Evolutionary conservation across 1,139 yeast genomes (phyloP), one percentile per base, ranked within the genome.

Genomic region (Candida pseudoviswanathii): DNA sequence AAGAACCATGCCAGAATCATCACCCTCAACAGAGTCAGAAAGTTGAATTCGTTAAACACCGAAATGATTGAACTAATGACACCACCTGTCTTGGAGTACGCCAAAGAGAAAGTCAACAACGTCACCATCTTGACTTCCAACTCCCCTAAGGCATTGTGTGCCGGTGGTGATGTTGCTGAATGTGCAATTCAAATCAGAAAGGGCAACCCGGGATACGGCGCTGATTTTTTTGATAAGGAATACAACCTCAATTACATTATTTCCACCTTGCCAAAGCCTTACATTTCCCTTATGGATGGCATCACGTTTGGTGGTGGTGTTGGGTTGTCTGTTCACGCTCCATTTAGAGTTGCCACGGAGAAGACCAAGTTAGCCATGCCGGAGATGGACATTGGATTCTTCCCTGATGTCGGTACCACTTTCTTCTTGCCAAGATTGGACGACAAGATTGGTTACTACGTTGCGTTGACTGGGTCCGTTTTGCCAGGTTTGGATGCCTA

Each of bases 221-320:
- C 84, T 38, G 80, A 80, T 53, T 89, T 88, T 67, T 94, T 94
- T 72, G 82, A 82, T 55, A 68, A 77, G 53, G 99, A 94, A 70
- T 94, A 94, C 71, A 82, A 85, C 54, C 73, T 94, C 63, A 86
- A 94, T 71, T 89, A 86, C 62, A 74, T 86, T 50, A 77, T 92
- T 57, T 86, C 96, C 16, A 85, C 95, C 11, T 90, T 82, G 63
- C 77, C 85, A 52, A 94, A 91, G 71, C 98, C 99, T 1, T 80
- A 88, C 56, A 84, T 94, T 21, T 78, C 96, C 0, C 64, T 91
- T 42, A 86, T 89, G 85, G 86, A 94, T 63, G 98, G 98, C 30
- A 90, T 94, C 61, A 90, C 95, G 36, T 90, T 94, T 97, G 99
- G 99, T 50, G 99, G 99, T 48, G 99, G 99, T 59, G 96, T 90